A percentile compares a stretch with the other conserved stretches of the same genome.
Conservation (phyloP, 2,329 filamentous ascomycete species). For the Trichoderma asperellum region DNA sequence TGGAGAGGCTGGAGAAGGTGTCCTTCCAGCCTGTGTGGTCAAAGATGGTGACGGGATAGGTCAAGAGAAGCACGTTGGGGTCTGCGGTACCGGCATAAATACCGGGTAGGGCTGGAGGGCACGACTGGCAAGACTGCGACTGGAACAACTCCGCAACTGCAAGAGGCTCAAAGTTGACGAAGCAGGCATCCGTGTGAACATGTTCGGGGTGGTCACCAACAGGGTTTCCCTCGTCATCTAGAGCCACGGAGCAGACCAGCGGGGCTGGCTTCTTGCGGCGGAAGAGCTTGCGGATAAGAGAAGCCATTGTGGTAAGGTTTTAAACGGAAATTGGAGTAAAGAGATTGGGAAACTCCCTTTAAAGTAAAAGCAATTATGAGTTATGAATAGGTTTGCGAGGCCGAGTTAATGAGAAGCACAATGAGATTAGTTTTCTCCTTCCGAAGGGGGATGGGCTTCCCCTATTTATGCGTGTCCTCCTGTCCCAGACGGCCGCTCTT, state of each 20-base stretch:
- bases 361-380: neutral
- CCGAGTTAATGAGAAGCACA: neutral
- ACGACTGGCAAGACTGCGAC: constrained; percentile 21
- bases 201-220: constrained; percentile 23
- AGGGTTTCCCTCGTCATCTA: constrained; percentile 21
- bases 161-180: constrained; percentile 21
- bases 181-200: constrained; percentile 21
- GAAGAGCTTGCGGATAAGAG: constrained; percentile 22
- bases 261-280: constrained; percentile 21
- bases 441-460: constrained; percentile 1
- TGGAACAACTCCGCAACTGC: constrained; percentile 23
- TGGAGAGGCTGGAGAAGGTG: constrained; percentile 20
- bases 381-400: neutral
- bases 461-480: constrained; percentile 15
- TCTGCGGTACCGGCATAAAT: constrained; percentile 25
- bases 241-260: constrained; percentile 17
- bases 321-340: neutral
- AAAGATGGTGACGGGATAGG: constrained; percentile 21
- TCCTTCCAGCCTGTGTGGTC: constrained; percentile 25
- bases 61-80: constrained; percentile 22
- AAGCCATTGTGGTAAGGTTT: constrained; percentile 14
- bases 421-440: neutral
- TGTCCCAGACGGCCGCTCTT: neutral
- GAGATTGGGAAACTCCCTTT: neutral
- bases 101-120: constrained; percentile 9